Base-by-base conservation (phyloP, 306 rosid species). In the Hylodesmum podocarpum region DNA sequence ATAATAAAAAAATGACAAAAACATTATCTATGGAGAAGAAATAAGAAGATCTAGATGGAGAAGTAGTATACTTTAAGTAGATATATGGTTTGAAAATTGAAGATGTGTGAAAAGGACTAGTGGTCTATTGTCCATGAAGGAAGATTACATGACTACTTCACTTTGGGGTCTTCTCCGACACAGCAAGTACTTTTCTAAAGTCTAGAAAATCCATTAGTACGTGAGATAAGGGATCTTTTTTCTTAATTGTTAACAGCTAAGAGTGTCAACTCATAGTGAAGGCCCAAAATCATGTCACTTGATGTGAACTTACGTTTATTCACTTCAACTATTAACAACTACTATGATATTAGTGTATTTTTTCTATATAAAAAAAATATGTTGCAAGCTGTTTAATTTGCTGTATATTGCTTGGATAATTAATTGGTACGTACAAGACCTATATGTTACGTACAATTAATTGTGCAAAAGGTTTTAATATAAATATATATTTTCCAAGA, bases 41-140 rank as follows among this genome's bases (percentile, higher is more conserved):
- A 14, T 3, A 54, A n/a, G 58, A 57, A 10, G 29, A 65, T 53
- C 18, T 47, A 62, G 47, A 49, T 63, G 13, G 57, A 13, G 7
- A 34, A 3, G 1, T 16, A 25, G 11, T 36, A 66, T 62, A n/a
- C 25, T 51, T 61, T 29, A 21, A 41, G 3, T 62, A 3, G 55
- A 68, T 11, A 40, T 29, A 61, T 36, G 19, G 8, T 58, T 33
- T 64, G 54, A 65, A 77, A 58, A 13, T 25, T 18, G 4, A 19
- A 59, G 73, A 13, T 43, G 63, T 85, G 91, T 85, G 91, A 85
- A 84, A 83, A 74, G 31, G 88, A 87, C 85, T 21, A 37, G n/a
- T 15, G 43, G 25, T 39, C 54, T 25, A 47, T 78, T 37, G 84
- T 63, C 58, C 57, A 64, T 71, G 71, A 59, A 69, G 71, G 77